Base-by-base conservation (phyloP, 129 eudicot genomes). In the Centella asiatica region DNA sequence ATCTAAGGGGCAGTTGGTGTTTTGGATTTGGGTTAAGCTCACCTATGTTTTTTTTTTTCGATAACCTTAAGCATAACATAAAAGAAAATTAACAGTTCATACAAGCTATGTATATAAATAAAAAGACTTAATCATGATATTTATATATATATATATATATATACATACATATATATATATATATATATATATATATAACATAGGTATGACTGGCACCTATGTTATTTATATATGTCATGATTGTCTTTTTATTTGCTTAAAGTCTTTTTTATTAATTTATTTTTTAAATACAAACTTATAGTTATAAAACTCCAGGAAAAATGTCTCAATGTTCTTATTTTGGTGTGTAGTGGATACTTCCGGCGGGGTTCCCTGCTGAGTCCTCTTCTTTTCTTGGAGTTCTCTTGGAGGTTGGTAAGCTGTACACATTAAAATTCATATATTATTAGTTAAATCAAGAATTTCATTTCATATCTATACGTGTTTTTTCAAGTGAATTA, bases 361-460 rank as follows among this genome's bases (percentile, higher is more conserved):
- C 49, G 4, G 60, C 58, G 66, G 37, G 69, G 69, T 75, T 66
- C 75, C 83, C 66, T 47, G 69, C 17, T 14, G 32, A 58, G 62
- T 57, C 77, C 18, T 64, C 69, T 55, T 72, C 59, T 69, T 77
- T 74, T 57, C 62, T 57, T 55, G 40, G 23, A 55, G 40, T 55
- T 55, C 29, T 29, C 17, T 55, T 57, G 46, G 63, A 12, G 63
- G 63, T 57, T 33, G 69, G 69, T 33, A 49, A 65, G 69, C 57
- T 64, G 44, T 57, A 39, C 62, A 33, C 45, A 57, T 57, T 33
- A 33, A 29, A 23, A 27, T 57, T 9, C 39, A 57, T 57, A 57
- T 32, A 22, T 2, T 7, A 56, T 56, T 56, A 34, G 8, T 31
- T 54, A 5, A 17, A 54, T 27, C 4, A 54, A 18, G 29, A 50